Base-by-base conservation (phyloP, 2,329 filamentous ascomycete species). In the Alternaria tenuissima region DNA sequence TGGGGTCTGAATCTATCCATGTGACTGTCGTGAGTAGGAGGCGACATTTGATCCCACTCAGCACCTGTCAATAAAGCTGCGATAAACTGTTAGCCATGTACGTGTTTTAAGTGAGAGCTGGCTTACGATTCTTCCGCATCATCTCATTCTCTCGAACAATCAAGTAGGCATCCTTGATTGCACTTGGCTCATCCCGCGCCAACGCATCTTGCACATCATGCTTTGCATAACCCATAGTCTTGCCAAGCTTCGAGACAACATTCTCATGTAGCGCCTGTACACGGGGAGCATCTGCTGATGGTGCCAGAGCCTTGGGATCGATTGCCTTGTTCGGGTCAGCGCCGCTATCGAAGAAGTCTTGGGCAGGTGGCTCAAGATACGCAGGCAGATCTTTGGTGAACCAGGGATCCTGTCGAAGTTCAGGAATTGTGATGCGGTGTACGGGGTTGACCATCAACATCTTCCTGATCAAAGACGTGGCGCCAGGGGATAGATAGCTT, bases 111-210 rank as follows among this genome's bases (percentile, higher is more conserved):
- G 14, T 8, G n/a, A 16, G 36, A 5, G 7, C 7, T 7, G 9
- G 88, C 92, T 88, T 84, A 96, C 92, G 93, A 77, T 93, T 96
- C 56, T 89, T 90, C 78, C 94, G 91, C 94, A 98, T 98, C 77
- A 98, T 87, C 78, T 97, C 95, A 77, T 98, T 98, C 80, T 99
- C 95, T 54, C 94, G 89, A 26, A 99, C 93, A 77, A 99, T 99
- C 81, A 97, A 89, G 81, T 98, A 99, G 1, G 95, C 95, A 80
- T 99, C 95, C 81, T 99, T 99, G 84, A 99, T 97, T 11, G 95
- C 94, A 59, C 94, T 98, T 12, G 95, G 95, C 77, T 99, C 95
- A 54, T 95, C 89, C 57, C 93, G 93, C 72, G 91, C 90, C 64
- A 99, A 83, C 22, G 95, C 94, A 79, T 98, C 95, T 76, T 97